A percentile compares a stretch with the other conserved stretches of the same genome.
phyloP scores from a whole-genome alignment of 2,329 filamentous ascomycete species.

The Colletotrichum cereale region DNA sequence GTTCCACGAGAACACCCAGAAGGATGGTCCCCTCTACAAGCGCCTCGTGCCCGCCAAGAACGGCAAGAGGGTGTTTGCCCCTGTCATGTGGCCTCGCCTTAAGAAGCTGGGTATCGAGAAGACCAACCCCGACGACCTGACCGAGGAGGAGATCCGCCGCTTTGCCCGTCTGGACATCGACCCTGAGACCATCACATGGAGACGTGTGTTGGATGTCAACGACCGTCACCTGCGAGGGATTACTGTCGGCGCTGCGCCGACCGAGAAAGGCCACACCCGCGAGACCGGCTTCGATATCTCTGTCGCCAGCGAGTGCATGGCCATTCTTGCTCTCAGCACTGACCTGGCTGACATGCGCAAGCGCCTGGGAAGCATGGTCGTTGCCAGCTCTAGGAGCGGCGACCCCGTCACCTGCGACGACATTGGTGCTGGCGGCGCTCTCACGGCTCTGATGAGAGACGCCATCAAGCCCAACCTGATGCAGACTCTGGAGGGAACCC shows the following conservation, averaged over 20 bases:
- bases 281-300: constrained; percentile 98
- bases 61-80: constrained; percentile 86
- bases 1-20: constrained; percentile 97
- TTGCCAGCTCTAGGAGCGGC: constrained; percentile 86
- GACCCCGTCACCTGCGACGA: constrained; percentile 97
- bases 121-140: constrained; percentile 91
- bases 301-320: constrained; percentile 98
- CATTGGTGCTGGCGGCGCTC: constrained; percentile 89
- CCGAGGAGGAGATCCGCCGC: constrained; percentile 85
- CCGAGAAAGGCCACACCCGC: constrained; percentile 89
- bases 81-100: constrained; percentile 91
- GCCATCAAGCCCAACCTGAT: constrained; percentile 99
- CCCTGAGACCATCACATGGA: constrained; percentile 96
- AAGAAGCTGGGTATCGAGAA: constrained; percentile 98
- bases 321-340: constrained; percentile 93
- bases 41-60: constrained; percentile 92
- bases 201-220: constrained; percentile 95
- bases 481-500: constrained; percentile 97
- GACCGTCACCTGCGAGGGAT: constrained; percentile 92
- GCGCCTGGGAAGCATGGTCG: constrained; percentile 93
- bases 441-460: constrained; percentile 96
- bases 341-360: constrained; percentile 90
- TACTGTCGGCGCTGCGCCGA: constrained; percentile 87
- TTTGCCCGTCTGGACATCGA: constrained; percentile 98
- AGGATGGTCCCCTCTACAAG: constrained; percentile 87